Base-by-base conservation (phyloP, 1,139 yeast genomes). In the Hemisphaericaspora subhashii region DNA sequence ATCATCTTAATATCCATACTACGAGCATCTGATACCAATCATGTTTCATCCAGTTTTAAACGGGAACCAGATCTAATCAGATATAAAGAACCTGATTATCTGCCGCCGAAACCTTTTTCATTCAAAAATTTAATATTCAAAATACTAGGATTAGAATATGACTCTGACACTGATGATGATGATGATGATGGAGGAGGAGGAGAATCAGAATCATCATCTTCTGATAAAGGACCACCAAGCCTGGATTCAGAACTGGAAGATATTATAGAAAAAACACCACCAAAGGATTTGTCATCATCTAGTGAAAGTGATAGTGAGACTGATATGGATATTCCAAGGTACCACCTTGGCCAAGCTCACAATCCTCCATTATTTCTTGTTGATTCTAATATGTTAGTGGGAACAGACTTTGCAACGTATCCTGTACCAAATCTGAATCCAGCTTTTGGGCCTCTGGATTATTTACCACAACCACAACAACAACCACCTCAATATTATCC, bases 261-360 rank as follows among this genome's bases (percentile, higher is more conserved):
- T 10, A 13, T 11, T 3, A 10, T 24, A n/a, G n/a, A n/a, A n/a
- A n/a, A n/a, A n/a, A n/a, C 7, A 7, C 12, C 12, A n/a, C 12
- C n/a, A 24, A 24, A 24, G 27, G n/a, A 24, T 24, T 24, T 24
- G n/a, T n/a, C n/a, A n/a, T 24, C 27, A 24, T 24, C 27, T 24
- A 24, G 27, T 24, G 27, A 24, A n/a, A 24, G 27, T n/a, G 27
- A 24, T n/a, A 24, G 13, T 6, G 27, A 24, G 7, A 11, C 13
- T 24, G 23, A 4, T 11, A 3, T 9, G 8, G 27, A 24, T 24
- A n/a, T 7, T 11, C 27, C 27, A 24, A 11, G n/a, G 13, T 24
- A 24, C 13, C 27, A 24, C 10, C 7, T 24, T 24, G 12, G 4
- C n/a, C 27, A 24, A 24, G n/a, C 27, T 11, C 12, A n/a, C 13